Evolutionary conservation across 2,329 filamentous ascomycete genomes (phyloP).

Genomic region (Fusarium coffeatum): DNA sequence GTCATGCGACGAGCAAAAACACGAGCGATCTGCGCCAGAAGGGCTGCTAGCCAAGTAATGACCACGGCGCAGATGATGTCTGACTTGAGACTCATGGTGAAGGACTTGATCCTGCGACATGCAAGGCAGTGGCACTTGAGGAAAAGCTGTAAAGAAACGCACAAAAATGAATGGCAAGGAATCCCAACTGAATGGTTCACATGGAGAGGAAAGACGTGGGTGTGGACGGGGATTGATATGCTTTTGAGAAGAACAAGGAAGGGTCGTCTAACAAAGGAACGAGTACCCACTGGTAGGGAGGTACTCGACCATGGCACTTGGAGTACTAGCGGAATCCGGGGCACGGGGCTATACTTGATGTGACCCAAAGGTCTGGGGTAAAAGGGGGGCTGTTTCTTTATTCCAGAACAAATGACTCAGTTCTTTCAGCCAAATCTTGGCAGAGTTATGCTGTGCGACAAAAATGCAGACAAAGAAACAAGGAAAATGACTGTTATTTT

Average conservation of each 20-base stretch:
- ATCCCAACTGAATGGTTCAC: background rate
- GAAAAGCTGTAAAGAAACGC: background rate
- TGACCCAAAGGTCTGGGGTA: conserved; percentile 25
- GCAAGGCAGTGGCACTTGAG: background rate
- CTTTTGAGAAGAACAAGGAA: conserved; percentile 30
- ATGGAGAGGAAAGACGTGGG: background rate
- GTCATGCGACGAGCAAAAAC: conserved; percentile 41
- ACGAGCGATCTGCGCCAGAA: conserved; percentile 36
- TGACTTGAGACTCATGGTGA: conserved; percentile 27
- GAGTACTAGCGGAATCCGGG: conserved; percentile 5
- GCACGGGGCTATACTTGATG: background rate
- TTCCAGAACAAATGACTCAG: conserved; percentile 29
- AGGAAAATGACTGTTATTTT: background rate
- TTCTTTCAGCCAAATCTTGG: background rate
- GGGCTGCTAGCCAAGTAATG: conserved; percentile 40
- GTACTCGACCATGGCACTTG: background rate
- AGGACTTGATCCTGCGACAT: conserved; percentile 21
- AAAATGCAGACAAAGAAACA: background rate
- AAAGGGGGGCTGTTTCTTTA: background rate
- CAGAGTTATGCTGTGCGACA: background rate
- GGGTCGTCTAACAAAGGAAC: background rate
- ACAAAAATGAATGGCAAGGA: conserved; percentile 7
- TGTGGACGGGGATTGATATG: conserved; percentile 29
- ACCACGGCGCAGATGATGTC: conserved; percentile 31
- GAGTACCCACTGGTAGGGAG: background rate